Percentiles rank a stretch among this genome's conserved stretches.
Conservation (phyloP, 192 early-diverging fungal species). For the Gigaspora rosea region DNA sequence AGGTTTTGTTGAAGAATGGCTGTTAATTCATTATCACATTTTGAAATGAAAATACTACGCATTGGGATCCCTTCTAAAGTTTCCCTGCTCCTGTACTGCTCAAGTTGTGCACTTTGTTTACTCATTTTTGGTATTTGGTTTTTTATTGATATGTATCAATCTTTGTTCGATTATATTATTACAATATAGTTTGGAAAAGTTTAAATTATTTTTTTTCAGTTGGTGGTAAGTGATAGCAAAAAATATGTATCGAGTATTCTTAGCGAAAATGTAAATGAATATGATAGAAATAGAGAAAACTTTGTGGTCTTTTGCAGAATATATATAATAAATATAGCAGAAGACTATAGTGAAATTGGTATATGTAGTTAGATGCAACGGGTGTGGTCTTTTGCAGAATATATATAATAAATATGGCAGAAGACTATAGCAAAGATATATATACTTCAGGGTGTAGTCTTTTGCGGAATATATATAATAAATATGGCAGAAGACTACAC, state of each 20-base stretch:
- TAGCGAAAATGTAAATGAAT: too few relatives aligned
- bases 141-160: constrained; percentile 19
- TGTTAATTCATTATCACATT: constrained; percentile 11
- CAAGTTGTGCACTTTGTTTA: background rate
- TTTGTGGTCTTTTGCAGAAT: too few relatives aligned
- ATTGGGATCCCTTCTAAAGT: background rate
- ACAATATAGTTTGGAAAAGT: constrained; percentile 29
- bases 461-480: too few relatives aligned
- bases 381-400: too few relatives aligned
- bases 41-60: constrained; percentile 1
- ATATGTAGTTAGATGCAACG: too few relatives aligned
- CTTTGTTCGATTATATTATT: constrained; percentile 21
- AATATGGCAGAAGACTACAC: too few relatives aligned
- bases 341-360: too few relatives aligned
- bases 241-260: background rate
- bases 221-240: constrained; percentile 2
- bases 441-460: too few relatives aligned
- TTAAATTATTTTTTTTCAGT: background rate
- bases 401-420: too few relatives aligned
- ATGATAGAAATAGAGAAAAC: too few relatives aligned
- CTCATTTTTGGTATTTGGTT: background rate
- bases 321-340: background rate
- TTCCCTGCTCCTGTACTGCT: background rate
- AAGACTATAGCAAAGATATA: too few relatives aligned
- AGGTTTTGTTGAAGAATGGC: constrained; percentile 24